These are phyloP conservation scores for Cyberlindnera japonica DNA, from an alignment of 805 yeast species.

Conservation along the genomic window DNA sequence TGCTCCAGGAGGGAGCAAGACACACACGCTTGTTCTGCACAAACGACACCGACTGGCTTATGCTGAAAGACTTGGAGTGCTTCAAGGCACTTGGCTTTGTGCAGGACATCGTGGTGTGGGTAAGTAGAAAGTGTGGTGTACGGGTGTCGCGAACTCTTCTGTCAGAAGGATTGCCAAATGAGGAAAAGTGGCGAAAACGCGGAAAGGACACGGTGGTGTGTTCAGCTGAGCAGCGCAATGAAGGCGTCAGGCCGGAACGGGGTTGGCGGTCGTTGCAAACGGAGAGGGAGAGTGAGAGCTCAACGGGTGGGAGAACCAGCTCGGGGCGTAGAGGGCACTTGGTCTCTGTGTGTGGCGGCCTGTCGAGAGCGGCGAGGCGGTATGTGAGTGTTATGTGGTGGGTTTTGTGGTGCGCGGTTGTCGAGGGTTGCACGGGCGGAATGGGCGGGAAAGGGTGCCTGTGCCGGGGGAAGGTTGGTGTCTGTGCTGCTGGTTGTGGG, in stretches of 20 bases:
- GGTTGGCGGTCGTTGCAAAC: no score
- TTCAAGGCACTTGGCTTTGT: slow-evolving; percentile 15
- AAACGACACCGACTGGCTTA: slow-evolving; percentile 14
- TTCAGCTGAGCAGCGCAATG: slow-evolving; percentile 28
- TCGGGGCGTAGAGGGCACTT: neutral
- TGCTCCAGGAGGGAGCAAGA: slow-evolving; percentile 17
- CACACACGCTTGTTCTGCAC: slow-evolving; percentile 25
- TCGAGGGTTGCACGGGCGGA: slow-evolving; percentile 3
- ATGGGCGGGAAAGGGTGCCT: neutral
- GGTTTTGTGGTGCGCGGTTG: neutral
- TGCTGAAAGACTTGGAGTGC: slow-evolving; percentile 22
- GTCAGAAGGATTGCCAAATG: neutral
- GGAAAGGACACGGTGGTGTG: slow-evolving; percentile 16
- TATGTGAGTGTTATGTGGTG: no score
- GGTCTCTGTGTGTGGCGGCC: neutral
- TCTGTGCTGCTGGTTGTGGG: slow-evolving; percentile 3
- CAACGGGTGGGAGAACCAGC: neutral
- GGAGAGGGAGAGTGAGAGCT: neutral
- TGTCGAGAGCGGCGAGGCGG: slow-evolving; percentile 1
- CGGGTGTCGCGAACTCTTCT: neutral
- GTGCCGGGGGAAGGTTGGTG: neutral
- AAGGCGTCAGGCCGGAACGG: slow-evolving; percentile 29
- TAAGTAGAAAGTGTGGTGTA: slow-evolving; percentile 3
- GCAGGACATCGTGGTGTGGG: slow-evolving; percentile 5
- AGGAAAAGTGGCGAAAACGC: slow-evolving; percentile 8